phyloP scores from a whole-genome alignment of 2,329 filamentous ascomycete genomes.

The Aspergillus clavatus region DNA sequence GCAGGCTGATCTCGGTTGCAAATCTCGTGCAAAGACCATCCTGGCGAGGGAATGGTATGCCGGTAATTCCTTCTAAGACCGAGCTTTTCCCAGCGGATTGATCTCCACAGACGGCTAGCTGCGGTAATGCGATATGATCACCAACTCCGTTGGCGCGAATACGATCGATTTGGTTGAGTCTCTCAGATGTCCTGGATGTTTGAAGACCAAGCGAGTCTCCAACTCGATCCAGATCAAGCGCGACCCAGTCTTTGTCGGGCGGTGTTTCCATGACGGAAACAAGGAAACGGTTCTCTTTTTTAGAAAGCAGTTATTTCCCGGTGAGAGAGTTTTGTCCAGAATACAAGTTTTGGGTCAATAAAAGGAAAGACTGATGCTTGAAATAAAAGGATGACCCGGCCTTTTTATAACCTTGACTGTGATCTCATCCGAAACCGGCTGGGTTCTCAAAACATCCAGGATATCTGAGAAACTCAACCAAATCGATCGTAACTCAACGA shows the following conservation, averaged over 20 bases:
- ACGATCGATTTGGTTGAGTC: constrained; percentile 53
- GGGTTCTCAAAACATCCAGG: constrained; percentile 1
- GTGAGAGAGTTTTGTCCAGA: too few species aligned
- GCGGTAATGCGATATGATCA: constrained; percentile 50
- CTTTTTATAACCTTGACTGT: constrained; percentile 3
- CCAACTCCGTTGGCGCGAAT: constrained; percentile 50
- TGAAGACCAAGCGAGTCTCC: constrained; percentile 6
- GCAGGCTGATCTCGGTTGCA: constrained; percentile 55
- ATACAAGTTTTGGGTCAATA: too few species aligned
- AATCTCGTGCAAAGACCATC: constrained; percentile 59
- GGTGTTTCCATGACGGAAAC: constrained; percentile 1
- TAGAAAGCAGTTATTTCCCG: too few species aligned
- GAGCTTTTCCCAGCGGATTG: constrained; percentile 62
- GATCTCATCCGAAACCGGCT: neutral
- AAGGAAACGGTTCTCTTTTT: constrained; percentile 1
- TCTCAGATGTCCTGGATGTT: constrained; percentile 11
- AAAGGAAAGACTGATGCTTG: constrained; percentile 1
- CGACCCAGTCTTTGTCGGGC: constrained; percentile 1
- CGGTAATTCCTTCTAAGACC: constrained; percentile 55
- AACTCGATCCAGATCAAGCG: neutral
- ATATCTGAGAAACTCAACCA: constrained; percentile 2
- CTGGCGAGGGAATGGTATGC: constrained; percentile 56
- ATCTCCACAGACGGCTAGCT: constrained; percentile 60
- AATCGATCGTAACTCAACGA: neutral
- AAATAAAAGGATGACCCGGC: neutral